Evolutionary conservation across 2,329 filamentous ascomycete species (phyloP), one percentile per base, ranked within the genome.

Genomic region (Neopestalotiopsis clavispora): DNA sequence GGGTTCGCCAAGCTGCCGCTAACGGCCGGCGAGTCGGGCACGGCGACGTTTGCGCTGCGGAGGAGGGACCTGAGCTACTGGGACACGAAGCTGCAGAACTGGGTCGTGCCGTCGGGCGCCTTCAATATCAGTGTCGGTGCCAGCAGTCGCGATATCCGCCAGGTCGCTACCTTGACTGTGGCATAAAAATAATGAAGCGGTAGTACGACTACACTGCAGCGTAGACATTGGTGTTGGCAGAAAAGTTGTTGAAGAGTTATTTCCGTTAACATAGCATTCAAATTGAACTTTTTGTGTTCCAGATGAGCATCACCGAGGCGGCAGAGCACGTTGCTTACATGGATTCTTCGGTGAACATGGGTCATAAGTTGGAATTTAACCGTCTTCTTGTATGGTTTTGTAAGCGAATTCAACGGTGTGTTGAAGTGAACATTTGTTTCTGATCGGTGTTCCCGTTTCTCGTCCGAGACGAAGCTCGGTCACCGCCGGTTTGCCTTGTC

Each of bases 1-100:
- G 89, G 90, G 12, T 92, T 91, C 69, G 86, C 86, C 64, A 92
- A 91, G 80, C 80, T 84, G 0, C 79, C 78, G 7, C 71, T 91
- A 58, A 75, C 79, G 10, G 79, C 84, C 0, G 83, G 83, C 0
- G 83, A 40, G 4, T 62, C 57, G 13, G 66, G 57, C 17, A 61
- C 66, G 4, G 66, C 59, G 23, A 67, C 66, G 13, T 67, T 67
- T 42, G 32, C 57, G 13, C 66, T 67, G 17, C 13, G 66, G 28
- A 49, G 66, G 34, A 56, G 59, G 23, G 66, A 67, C 38, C 20
- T 67, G 38, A 67, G 66, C 32, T 67, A 67, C 58, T 67, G 66
- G 66, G 52, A 67, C 34, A 28, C 34, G 23, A 62, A 56, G 12
- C 57, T n/a, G 23, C 66, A 67, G 42, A 63, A 67, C 4, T 67